Evolutionary conservation across 2,329 filamentous ascomycete species (phyloP), one percentile per base, ranked within the genome.

Genomic region (Meredithiella fracta): DNA sequence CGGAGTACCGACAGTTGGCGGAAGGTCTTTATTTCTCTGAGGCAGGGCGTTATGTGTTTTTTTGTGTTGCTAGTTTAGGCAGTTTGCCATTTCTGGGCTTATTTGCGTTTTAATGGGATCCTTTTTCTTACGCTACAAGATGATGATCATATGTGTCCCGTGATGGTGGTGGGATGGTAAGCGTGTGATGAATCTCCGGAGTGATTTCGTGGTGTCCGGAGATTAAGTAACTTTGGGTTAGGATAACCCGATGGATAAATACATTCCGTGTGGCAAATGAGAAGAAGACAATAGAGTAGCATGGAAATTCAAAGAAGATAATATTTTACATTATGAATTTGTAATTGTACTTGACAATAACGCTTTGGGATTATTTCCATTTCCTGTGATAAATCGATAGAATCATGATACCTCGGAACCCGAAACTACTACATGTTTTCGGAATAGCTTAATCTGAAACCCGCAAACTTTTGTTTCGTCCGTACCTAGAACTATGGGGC

Each of bases 81-180:
- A 25, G 49, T 56, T 47, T 42, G 20, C 47, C 42, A 42, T 51
- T 58, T 40, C n/a, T 53, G 40, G 31, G 49, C 34, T 52, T 38
- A 44, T 51, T 44, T 57, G 47, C 51, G 56, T 51, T 47, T 51
- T 57, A 57, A 59, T 57, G 55, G 54, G 37, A 53, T 56, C 47
- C 25, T 37, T 34, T 59, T 50, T 58, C n/a, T 42, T 49, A 49
- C 23, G 9, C 23, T 22, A 25, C 6, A 9, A 23, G 20, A 8
- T 1, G 15, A 17, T 44, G 15, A 8, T n/a, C n/a, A n/a, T n/a
- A 44, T 44, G 17, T 44, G 5, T 44, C 40, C 20, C 15, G 17
- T 42, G 38, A 42, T 42, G 17, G 11, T 20, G 11, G n/a, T n/a
- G n/a, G n/a, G 38, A 42, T 42, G 6, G 20, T 44, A 20, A 17